These are phyloP conservation scores for Juncus effusus DNA, from an alignment of 176 grass and related monocot species.

Conservation along the genomic window DNA sequence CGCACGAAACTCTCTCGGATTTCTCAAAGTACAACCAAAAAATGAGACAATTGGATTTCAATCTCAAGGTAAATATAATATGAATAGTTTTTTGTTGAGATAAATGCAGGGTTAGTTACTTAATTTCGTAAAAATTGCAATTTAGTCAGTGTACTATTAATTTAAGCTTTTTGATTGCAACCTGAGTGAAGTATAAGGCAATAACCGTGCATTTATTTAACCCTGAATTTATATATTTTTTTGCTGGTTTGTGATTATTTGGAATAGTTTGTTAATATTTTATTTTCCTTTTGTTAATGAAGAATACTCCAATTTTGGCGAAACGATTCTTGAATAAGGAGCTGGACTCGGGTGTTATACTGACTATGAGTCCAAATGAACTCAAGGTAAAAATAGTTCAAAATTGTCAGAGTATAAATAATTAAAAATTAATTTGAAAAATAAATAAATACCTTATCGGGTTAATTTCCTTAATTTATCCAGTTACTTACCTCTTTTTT, in stretches of 20 bases:
- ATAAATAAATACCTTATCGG: neutral
- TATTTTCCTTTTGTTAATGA: slow-evolving; percentile 29
- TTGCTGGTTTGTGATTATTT: no score
- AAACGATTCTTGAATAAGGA: slow-evolving; percentile 77
- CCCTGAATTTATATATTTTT: no score
- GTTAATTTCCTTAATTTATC: slow-evolving; percentile 27
- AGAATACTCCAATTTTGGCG: slow-evolving; percentile 60
- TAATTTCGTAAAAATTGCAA: neutral
- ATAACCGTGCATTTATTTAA: no score
- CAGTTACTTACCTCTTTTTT: no score
- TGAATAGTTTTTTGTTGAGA: no score
- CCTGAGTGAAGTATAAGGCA: neutral
- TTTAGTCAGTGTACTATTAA: neutral
- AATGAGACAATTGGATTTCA: slow-evolving; percentile 87
- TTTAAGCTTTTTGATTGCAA: slow-evolving; percentile 1
- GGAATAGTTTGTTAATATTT: no score
- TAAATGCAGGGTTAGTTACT: neutral
- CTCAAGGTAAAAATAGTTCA: slow-evolving; percentile 58
- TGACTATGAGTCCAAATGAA: slow-evolving; percentile 88
- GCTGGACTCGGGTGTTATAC: slow-evolving; percentile 65
- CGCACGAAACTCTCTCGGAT: slow-evolving; percentile 67
- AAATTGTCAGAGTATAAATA: neutral
- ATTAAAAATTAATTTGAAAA: neutral
- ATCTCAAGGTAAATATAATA: slow-evolving; percentile 65
- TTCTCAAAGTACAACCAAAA: slow-evolving; percentile 95